phyloP scores from a whole-genome alignment of 768 basidiomycete genomes.

The Boletellus sp. region DNA sequence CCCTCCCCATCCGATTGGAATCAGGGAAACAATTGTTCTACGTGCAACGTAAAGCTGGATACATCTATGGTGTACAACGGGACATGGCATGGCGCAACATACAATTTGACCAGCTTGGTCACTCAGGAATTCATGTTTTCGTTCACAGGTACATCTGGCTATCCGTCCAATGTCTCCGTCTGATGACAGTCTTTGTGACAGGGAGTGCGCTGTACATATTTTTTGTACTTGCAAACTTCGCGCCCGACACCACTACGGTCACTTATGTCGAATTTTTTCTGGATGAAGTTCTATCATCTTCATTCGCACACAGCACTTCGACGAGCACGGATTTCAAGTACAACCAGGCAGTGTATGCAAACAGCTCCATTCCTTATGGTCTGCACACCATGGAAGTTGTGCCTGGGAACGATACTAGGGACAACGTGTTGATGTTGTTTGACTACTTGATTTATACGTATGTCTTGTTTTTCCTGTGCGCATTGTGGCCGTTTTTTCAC shows the following conservation, averaged over 20 bases:
- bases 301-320: neutral
- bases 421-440: slow-evolving; percentile 7
- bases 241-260: neutral
- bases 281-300: neutral
- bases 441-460: slow-evolving; percentile 19
- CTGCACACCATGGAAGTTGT: slow-evolving; percentile 2
- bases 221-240: slow-evolving; percentile 7
- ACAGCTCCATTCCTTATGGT: neutral
- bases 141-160: slow-evolving; percentile 5
- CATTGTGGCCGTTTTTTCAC: too few relatives aligned
- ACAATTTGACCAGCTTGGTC: neutral
- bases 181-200: neutral
- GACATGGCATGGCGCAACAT: slow-evolving; percentile 20
- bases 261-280: slow-evolving; percentile 11
- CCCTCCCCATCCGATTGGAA: slow-evolving; percentile 7
- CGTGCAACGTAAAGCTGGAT: neutral
- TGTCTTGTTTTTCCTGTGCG: neutral
- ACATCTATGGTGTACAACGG: slow-evolving; percentile 2
- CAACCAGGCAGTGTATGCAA: slow-evolving; percentile 12
- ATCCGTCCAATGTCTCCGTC: too few relatives aligned
- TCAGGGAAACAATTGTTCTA: slow-evolving; percentile 3
- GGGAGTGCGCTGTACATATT: slow-evolving; percentile 17
- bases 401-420: neutral
- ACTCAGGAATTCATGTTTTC: slow-evolving; percentile 2
- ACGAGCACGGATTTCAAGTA: slow-evolving; percentile 4